A percentile compares a stretch with the other conserved stretches of the same genome.
Evolutionary conservation across 1,139 yeast species (phyloP).

Genomic region (Schwanniomyces etchellsii): DNA sequence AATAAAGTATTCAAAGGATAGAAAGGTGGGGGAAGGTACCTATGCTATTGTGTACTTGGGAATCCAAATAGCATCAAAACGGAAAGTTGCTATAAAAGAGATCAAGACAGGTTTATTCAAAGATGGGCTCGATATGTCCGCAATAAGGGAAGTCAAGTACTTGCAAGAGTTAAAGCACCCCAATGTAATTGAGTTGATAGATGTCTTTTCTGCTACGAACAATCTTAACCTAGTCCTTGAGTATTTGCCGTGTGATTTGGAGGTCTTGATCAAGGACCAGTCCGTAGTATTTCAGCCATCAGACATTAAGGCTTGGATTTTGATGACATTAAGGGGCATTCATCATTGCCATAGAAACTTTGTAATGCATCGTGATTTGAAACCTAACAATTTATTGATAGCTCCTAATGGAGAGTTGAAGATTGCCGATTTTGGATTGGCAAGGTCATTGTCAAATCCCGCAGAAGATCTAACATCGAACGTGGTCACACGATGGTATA

Average conservation of each 20-base stretch:
- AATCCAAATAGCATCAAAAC: constrained; percentile 46
- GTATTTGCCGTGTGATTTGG: constrained; percentile 87
- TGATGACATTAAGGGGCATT: constrained; percentile 90
- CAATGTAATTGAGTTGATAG: constrained; percentile 82
- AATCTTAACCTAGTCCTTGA: constrained; percentile 85
- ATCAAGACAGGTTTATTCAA: constrained; percentile 92
- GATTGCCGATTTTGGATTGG: constrained; percentile 96
- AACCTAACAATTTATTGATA: constrained; percentile 75
- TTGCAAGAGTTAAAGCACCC: constrained; percentile 79
- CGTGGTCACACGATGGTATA: constrained; percentile 95
- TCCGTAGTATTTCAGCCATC: constrained; percentile 73
- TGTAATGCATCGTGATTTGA: constrained; percentile 83
- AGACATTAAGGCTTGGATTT: constrained; percentile 88
- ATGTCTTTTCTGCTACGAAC: constrained; percentile 70
- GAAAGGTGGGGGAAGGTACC: constrained; percentile 97
- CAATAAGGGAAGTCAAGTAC: constrained; percentile 90
- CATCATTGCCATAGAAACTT: constrained; percentile 93
- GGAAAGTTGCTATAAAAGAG: constrained; percentile 87
- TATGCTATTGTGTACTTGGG: constrained; percentile 96
- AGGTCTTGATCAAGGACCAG: constrained; percentile 80
- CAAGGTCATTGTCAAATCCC: constrained; percentile 74
- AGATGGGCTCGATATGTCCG: constrained; percentile 97
- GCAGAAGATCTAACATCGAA: constrained; percentile 83
- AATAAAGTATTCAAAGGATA: constrained; percentile 45
- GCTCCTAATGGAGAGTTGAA: constrained; percentile 86